Evolutionary conservation across 192 early-diverging fungal genomes (phyloP).

Genomic region (Coemansia sp.): DNA sequence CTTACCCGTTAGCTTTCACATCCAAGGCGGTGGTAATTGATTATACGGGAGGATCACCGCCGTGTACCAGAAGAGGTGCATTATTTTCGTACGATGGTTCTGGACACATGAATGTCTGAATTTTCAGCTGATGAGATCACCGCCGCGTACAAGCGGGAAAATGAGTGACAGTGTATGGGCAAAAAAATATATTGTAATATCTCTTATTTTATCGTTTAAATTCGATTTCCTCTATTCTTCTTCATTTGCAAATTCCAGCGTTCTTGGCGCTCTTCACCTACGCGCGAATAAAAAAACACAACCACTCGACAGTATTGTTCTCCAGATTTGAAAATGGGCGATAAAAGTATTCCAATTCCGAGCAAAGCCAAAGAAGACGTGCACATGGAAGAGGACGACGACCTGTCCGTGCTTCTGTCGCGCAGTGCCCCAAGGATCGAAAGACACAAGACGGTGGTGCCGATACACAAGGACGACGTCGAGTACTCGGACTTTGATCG

Average conservation of each 20-base stretch:
- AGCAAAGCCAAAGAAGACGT: slow-evolving; percentile 28
- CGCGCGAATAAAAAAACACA: background rate
- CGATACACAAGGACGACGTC: slow-evolving; percentile 53
- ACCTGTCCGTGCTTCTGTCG: slow-evolving; percentile 46
- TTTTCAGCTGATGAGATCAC: no score
- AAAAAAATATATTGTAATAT: background rate
- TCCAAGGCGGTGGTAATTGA: no score
- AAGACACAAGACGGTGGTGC: slow-evolving; percentile 50
- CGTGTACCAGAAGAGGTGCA: no score
- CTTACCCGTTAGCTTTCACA: no score
- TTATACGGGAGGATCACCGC: no score
- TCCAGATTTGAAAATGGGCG: slow-evolving; percentile 19
- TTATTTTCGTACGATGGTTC: no score
- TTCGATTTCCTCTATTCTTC: background rate
- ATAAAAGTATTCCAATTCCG: slow-evolving; percentile 32
- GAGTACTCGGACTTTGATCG: slow-evolving; percentile 55
- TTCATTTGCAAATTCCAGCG: no score
- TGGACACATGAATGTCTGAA: no score
- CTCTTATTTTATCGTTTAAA: background rate
- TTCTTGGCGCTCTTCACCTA: no score
- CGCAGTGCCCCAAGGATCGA: slow-evolving; percentile 53
- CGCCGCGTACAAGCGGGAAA: no score
- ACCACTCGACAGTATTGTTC: background rate
- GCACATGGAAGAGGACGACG: slow-evolving; percentile 49
- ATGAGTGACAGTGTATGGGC: no score